phyloP scores from a whole-genome alignment of 2,329 filamentous ascomycete genomes.

The Clarireedia homoeocarpa region DNA sequence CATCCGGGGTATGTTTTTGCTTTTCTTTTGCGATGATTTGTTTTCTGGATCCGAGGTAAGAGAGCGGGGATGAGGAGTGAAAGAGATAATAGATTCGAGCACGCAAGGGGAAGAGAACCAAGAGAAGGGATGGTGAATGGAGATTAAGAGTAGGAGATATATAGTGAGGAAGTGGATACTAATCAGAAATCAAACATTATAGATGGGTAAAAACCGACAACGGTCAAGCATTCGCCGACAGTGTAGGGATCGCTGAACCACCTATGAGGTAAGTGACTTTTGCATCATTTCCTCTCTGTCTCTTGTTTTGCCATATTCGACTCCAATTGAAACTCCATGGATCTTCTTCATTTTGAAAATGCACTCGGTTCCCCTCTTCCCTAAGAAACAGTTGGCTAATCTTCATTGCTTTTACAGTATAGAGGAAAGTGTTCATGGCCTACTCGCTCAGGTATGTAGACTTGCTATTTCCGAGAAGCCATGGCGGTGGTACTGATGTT shows the following conservation, averaged over 20 bases:
- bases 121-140: not conserved
- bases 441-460: constrained; percentile 8
- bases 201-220: constrained; percentile 36
- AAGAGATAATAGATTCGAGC: not conserved
- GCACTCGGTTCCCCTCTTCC: no score
- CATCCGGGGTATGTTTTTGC: constrained; percentile 23
- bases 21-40: not conserved
- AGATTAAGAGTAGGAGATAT: not conserved
- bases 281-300: not conserved
- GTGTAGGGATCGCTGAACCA: constrained; percentile 28
- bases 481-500: not conserved
- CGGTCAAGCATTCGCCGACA: constrained; percentile 32
- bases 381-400: not conserved
- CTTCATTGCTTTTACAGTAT: not conserved
- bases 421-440: not conserved
- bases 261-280: constrained; percentile 22
- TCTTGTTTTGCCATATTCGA: no score
- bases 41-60: not conserved
- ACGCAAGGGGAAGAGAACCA: no score
- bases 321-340: no score
- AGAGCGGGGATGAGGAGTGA: not conserved
- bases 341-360: no score
- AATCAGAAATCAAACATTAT: not conserved
- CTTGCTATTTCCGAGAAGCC: no score
- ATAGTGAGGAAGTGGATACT: not conserved